Percentiles rank a stretch among this genome's conserved stretches.
These are phyloP conservation scores for Schizosaccharomyces osmophilus DNA, from an alignment of 805 yeast species.

Conservation along the genomic window DNA sequence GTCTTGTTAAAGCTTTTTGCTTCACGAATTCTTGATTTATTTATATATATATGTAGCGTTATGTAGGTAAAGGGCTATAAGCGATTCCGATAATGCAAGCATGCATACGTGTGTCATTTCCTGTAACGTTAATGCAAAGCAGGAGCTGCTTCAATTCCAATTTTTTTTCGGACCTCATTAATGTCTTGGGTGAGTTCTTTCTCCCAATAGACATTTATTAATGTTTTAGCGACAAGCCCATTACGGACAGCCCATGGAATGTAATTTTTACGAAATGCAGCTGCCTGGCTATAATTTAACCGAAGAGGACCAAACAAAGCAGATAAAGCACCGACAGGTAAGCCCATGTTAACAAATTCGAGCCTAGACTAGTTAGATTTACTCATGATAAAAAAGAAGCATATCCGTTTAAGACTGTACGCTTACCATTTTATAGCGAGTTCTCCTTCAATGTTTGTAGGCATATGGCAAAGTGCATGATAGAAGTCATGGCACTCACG, in stretches of 20 bases:
- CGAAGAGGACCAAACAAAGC: slow-evolving; percentile 67
- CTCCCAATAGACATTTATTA: slow-evolving; percentile 84
- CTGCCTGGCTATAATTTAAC: slow-evolving; percentile 34
- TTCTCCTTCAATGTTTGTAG: slow-evolving; percentile 88
- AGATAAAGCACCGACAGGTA: slow-evolving; percentile 86
- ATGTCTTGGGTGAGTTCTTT: slow-evolving; percentile 46
- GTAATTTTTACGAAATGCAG: slow-evolving; percentile 38
- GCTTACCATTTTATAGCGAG: slow-evolving; percentile 42
- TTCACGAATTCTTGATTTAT: too few relatives aligned
- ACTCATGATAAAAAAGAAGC: background rate
- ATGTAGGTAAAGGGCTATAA: too few relatives aligned
- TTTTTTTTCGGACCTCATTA: slow-evolving; percentile 38
- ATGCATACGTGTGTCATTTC: too few relatives aligned
- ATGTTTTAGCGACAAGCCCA: slow-evolving; percentile 44
- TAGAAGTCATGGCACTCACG: slow-evolving; percentile 94
- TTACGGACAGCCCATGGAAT: slow-evolving; percentile 67
- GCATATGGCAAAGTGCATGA: slow-evolving; percentile 74
- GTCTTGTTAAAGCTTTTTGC: too few relatives aligned
- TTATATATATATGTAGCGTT: too few relatives aligned
- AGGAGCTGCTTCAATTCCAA: slow-evolving; percentile 54
- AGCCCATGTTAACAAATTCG: slow-evolving; percentile 73
- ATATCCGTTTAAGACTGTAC: background rate
- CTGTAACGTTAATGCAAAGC: background rate
- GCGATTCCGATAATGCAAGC: too few relatives aligned
- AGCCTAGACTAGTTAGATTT: slow-evolving; percentile 11